phyloP scores from a whole-genome alignment of 139 green algal genomes.

The Pseudopediastrum boryanum region DNA sequence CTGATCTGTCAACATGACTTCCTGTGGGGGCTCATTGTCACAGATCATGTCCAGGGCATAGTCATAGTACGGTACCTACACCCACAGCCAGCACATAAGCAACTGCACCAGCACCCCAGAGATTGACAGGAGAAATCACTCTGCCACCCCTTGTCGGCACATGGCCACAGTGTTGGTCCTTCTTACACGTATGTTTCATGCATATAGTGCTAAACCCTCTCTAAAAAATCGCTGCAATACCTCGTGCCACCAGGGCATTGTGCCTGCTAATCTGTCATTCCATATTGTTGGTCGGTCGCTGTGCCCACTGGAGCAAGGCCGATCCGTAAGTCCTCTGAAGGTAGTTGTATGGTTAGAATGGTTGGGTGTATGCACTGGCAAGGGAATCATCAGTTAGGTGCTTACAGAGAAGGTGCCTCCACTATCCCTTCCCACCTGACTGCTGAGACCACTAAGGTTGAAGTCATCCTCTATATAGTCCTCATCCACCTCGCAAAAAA shows the following conservation, averaged over 20 bases:
- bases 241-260: no score
- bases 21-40: conserved; percentile 79
- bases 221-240: no score
- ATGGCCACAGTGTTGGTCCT: no score
- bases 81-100: background rate
- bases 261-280: no score
- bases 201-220: no score
- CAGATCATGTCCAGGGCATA: conserved; percentile 95
- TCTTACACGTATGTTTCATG: no score
- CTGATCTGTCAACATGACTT: conserved; percentile 74
- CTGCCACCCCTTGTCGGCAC: no score
- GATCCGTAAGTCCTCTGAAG: no score
- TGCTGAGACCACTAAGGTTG: conserved; percentile 89
- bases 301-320: no score
- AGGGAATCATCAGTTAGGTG: background rate
- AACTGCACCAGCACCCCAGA: no score
- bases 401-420: background rate
- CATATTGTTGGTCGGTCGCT: no score
- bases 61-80: conserved; percentile 95
- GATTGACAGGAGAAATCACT: no score
- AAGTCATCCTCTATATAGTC: conserved; percentile 97
- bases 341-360: background rate
- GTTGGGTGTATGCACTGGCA: background rate
- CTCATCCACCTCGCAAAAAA: conserved; percentile 75
- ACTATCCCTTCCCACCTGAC: conserved; percentile 42